These are phyloP conservation scores for Yamadazyma sp. DNA, from an alignment of 1,139 yeast species.

Conservation along the genomic window DNA sequence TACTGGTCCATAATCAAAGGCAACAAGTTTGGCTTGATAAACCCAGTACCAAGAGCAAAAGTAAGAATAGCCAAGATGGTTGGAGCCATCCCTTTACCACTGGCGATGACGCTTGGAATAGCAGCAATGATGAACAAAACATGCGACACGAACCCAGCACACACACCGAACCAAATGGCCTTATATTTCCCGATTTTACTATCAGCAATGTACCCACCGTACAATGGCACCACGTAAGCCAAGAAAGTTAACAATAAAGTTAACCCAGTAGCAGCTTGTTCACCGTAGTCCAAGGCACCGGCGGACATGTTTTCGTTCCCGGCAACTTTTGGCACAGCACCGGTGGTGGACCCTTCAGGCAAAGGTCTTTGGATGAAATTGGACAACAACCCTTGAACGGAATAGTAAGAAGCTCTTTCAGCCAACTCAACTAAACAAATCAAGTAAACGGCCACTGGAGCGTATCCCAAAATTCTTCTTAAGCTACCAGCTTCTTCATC, in stretches of 20 bases:
- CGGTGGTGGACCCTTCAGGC: conserved; percentile 50
- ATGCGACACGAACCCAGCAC: conserved; percentile 40
- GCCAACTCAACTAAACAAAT: conserved; percentile 47
- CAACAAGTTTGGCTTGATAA: conserved; percentile 51
- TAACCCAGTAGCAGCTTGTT: conserved; percentile 39
- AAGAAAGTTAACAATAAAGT: conserved; percentile 39
- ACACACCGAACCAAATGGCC: conserved; percentile 42
- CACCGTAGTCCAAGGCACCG: conserved; percentile 44
- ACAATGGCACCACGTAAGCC: conserved; percentile 44
- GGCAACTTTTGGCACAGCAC: conserved; percentile 35
- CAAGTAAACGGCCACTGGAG: conserved; percentile 28
- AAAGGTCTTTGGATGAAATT: conserved; percentile 49
- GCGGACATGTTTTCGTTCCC: conserved; percentile 30
- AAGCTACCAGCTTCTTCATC: conserved; percentile 45
- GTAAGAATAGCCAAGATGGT: conserved; percentile 36
- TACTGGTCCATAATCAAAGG: conserved; percentile 56
- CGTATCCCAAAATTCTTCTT: conserved; percentile 36
- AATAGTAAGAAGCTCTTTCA: conserved; percentile 49
- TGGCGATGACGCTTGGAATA: conserved; percentile 35
- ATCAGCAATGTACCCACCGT: conserved; percentile 47
- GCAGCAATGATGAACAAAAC: conserved; percentile 41
- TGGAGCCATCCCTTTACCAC: conserved; percentile 35
- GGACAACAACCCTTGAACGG: conserved; percentile 40
- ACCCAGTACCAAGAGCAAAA: conserved; percentile 49
- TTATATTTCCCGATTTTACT: conserved; percentile 41